Conservation (phyloP, 352 stramenopile species). For the Pythium rishiriense region DNA sequence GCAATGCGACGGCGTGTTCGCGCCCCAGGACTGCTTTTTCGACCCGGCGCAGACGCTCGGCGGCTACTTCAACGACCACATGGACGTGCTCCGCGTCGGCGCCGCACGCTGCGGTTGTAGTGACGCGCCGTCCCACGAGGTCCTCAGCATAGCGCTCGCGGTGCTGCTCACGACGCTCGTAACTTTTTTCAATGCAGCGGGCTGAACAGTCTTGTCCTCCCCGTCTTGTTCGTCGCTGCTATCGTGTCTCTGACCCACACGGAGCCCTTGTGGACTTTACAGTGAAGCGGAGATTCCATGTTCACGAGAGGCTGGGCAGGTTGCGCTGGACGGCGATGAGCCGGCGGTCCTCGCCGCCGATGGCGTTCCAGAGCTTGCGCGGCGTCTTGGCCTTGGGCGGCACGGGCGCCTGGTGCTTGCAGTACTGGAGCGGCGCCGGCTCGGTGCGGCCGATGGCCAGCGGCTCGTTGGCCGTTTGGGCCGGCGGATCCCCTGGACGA, state of each 20-base stretch:
- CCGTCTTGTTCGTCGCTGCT: no score
- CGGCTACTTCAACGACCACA: constrained; percentile 70
- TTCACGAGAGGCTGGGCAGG: constrained; percentile 26
- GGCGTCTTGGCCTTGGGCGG: constrained; percentile 59
- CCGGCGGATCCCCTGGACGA: neutral
- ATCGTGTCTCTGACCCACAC: no score
- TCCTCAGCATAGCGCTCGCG: neutral
- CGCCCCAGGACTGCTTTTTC: constrained; percentile 63
- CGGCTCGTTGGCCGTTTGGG: neutral
- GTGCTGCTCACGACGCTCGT: no score
- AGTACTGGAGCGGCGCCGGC: constrained; percentile 43
- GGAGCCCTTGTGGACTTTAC: no score
- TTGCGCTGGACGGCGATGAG: constrained; percentile 70
- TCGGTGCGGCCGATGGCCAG: constrained; percentile 27
- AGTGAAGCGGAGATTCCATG: no score
- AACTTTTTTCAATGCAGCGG: neutral
- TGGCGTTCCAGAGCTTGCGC: constrained; percentile 76
- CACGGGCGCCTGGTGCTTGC: constrained; percentile 58
- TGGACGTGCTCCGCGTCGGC: constrained; percentile 48
- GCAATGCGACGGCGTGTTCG: constrained; percentile 61
- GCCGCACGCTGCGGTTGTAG: constrained; percentile 64
- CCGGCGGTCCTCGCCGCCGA: constrained; percentile 69
- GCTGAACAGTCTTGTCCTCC: no score
- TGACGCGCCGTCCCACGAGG: neutral
- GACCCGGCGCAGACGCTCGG: constrained; percentile 52